Conservation (phyloP, 192 early-diverging fungal species). For the Entomortierella lignicola region DNA sequence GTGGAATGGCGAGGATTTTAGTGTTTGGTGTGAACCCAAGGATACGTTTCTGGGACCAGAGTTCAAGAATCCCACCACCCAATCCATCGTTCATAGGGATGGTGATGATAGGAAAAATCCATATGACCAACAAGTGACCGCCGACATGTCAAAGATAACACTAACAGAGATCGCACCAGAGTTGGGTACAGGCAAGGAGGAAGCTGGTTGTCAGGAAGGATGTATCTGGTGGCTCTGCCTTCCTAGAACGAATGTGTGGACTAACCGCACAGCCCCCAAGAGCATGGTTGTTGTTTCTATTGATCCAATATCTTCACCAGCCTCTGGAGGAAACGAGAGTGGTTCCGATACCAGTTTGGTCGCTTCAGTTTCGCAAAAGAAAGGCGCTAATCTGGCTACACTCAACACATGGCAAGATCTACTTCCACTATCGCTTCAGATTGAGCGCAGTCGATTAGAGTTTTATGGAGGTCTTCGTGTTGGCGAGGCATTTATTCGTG, state of each 20-base stretch:
- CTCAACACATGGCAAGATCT: constrained; percentile 38
- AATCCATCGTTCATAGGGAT: too few species aligned
- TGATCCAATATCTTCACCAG: background rate
- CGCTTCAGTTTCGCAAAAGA: background rate
- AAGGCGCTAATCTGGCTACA: background rate
- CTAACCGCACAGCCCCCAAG: constrained; percentile 25
- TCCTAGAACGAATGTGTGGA: constrained; percentile 37
- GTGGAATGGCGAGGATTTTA: constrained; percentile 69
- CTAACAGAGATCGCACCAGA: constrained; percentile 16
- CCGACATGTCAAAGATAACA: background rate
- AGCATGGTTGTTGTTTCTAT: constrained; percentile 28
- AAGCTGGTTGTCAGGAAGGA: constrained; percentile 27
- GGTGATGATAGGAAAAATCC: background rate
- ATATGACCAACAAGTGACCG: background rate
- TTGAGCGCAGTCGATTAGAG: constrained; percentile 35
- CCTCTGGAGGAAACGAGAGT: background rate
- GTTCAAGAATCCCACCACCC: background rate
- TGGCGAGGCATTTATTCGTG: constrained; percentile 36
- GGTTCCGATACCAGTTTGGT: background rate
- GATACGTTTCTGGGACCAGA: constrained; percentile 14
- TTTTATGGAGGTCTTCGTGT: constrained; percentile 40
- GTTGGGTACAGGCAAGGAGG: constrained; percentile 13
- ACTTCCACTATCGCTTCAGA: constrained; percentile 28
- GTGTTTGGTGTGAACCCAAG: constrained; percentile 50
- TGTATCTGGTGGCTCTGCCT: constrained; percentile 45